Conservation (phyloP, 163 green algal species). For the Prototheca cutis region DNA sequence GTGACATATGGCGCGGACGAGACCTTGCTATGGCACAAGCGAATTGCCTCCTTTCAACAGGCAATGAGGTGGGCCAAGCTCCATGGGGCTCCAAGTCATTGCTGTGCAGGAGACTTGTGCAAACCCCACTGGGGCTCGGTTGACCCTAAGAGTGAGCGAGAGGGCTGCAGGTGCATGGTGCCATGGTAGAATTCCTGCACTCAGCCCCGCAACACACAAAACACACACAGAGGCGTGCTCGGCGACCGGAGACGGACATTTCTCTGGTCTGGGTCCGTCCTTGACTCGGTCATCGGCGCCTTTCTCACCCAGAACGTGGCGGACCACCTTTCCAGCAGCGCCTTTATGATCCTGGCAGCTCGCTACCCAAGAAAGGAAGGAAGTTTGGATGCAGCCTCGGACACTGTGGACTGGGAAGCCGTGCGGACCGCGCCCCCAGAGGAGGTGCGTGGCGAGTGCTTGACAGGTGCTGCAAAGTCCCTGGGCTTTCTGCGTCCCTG, state of each 20-base stretch:
- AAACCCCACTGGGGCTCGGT: too few relatives aligned
- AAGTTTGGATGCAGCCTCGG: too few relatives aligned
- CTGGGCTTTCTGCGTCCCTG: too few relatives aligned
- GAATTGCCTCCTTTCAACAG: constrained; percentile 21
- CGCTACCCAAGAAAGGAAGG: too few relatives aligned
- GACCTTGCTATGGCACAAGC: constrained; percentile 23
- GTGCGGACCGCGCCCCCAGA: constrained; percentile 46
- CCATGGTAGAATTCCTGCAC: background rate
- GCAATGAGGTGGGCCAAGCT: constrained; percentile 18
- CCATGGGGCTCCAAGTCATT: too few relatives aligned
- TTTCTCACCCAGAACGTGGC: constrained; percentile 83
- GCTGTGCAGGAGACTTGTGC: too few relatives aligned
- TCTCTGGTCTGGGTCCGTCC: constrained; percentile 64
- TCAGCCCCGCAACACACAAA: background rate
- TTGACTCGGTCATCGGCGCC: constrained; percentile 80
- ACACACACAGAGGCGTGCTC: constrained; percentile 31
- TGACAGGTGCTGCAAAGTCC: too few relatives aligned
- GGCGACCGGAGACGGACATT: constrained; percentile 33
- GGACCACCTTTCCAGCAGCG: constrained; percentile 69
- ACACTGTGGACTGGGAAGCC: constrained; percentile 60
- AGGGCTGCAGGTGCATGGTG: background rate
- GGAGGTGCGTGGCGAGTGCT: too few relatives aligned
- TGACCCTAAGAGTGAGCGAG: too few relatives aligned
- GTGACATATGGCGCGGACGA: constrained; percentile 52
- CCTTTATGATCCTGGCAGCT: constrained; percentile 55